Evolutionary conservation across 371 early-diverging fungal genomes (phyloP).

Genomic region (Mucor circinelloides): DNA sequence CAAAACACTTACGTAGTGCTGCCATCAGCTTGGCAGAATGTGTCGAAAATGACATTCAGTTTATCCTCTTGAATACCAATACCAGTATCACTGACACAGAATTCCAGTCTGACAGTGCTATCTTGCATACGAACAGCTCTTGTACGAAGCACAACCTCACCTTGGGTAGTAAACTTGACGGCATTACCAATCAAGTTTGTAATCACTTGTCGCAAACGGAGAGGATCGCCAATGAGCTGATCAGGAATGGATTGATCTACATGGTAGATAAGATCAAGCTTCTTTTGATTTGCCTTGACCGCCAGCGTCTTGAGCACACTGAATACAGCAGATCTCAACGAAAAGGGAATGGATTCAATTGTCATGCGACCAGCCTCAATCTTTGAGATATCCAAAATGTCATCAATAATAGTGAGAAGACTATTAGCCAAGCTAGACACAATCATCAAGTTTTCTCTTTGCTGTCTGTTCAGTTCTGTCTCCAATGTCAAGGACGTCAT

Average conservation of each 20-base stretch:
- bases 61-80: constrained; percentile 85
- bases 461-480: constrained; percentile 71
- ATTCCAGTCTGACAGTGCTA: constrained; percentile 53
- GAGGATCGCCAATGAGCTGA: constrained; percentile 75
- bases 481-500: constrained; percentile 69
- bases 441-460: constrained; percentile 76
- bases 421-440: constrained; percentile 69
- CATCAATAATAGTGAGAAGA: constrained; percentile 75
- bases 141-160: constrained; percentile 61
- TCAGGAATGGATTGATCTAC: constrained; percentile 71
- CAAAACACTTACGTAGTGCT: constrained; percentile 74
- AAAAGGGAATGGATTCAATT: constrained; percentile 68
- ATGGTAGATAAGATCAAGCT: constrained; percentile 60
- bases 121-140: constrained; percentile 35
- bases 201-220: constrained; percentile 77
- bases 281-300: constrained; percentile 71
- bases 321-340: constrained; percentile 68
- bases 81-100: constrained; percentile 82
- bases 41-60: constrained; percentile 75
- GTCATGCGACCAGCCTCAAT: constrained; percentile 82
- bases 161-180: constrained; percentile 83
- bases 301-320: constrained; percentile 71
- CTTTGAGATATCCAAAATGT: constrained; percentile 84
- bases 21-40: constrained; percentile 83
- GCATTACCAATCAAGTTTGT: constrained; percentile 87